Evolutionary conservation across 208 protist species (phyloP), one percentile per base, ranked within the genome.

Genomic region (Trypanosoma vivax): DNA sequence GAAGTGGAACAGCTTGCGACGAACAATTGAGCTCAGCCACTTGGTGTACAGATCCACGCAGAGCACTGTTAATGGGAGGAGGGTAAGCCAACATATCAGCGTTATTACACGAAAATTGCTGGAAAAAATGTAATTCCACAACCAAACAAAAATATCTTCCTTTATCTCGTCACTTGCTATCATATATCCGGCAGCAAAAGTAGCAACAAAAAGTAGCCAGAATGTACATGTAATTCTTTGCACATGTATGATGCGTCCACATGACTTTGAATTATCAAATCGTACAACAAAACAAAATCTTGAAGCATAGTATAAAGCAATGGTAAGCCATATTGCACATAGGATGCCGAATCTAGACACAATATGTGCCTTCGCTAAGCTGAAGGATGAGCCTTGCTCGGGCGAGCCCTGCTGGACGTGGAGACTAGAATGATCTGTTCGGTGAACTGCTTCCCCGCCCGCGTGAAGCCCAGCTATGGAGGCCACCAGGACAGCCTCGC

Each of bases 1-100:
- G 31, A 91, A 79, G 59, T 95, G 88, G 60, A 91, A 95, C n/a
- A 95, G 39, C 60, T 95, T 95, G 10, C 88, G 73, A 2, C 73
- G 71, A 40, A 78, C 83, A 14, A 79, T 81, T 33, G 60, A 58
- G n/a, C 73, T 65, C 18, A 88, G 43, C 2, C 50, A 46, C 0
- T 37, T 13, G 0, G 88, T 79, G 38, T 70, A 70, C 1, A 67
- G 35, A 39, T 91, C 73, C 5, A 91, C 69, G 3, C 65, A 19
- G 9, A 70, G 46, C 11, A 90, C 73, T 11, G 72, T 65, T 0
- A 76, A 16, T 11, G 88, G 88, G 39, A 95, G 73, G 3, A 56
- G 14, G 0, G 55, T 51, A 4, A 54, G 13, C 84, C 88, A 95
- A 16, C 29, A 28, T 4, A 83, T 24, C 0, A 95, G 41, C 14